Conservation (phyloP, 2,329 filamentous ascomycete genomes). For the Graphilbum fragrans region DNA sequence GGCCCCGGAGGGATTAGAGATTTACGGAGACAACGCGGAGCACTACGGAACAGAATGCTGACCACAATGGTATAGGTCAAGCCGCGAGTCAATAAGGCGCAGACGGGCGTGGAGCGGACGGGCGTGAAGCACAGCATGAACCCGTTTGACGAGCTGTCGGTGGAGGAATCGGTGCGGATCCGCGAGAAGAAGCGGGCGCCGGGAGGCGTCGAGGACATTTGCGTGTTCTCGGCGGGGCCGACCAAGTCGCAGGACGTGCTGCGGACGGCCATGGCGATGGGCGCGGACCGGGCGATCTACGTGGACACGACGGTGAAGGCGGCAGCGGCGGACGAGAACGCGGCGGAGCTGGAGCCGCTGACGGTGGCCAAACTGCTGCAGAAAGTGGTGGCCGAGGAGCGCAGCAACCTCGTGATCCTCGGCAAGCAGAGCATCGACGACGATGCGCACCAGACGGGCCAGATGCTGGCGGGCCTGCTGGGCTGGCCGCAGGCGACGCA, state of each 20-base stretch:
- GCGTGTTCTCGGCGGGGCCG: constrained; percentile 79
- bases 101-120: constrained; percentile 81
- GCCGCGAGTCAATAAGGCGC: constrained; percentile 56
- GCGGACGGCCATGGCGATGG: constrained; percentile 97
- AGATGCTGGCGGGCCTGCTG: constrained; percentile 90
- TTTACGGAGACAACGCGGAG: not conserved
- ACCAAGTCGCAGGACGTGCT: constrained; percentile 79
- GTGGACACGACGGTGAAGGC: constrained; percentile 57
- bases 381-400: constrained; percentile 69
- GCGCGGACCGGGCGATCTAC: constrained; percentile 83
- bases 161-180: constrained; percentile 91
- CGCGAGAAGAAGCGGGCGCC: constrained; percentile 71
- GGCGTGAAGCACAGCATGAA: constrained; percentile 98
- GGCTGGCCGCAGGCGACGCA: constrained; percentile 93
- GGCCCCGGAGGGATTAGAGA: not conserved
- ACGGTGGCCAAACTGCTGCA: constrained; percentile 83
- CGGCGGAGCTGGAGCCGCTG: constrained; percentile 72
- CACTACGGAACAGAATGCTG: not conserved
- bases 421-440: constrained; percentile 99
- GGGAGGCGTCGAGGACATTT: constrained; percentile 77
- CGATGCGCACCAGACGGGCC: constrained; percentile 88
- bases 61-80: constrained; percentile 45
- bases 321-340: constrained; percentile 59
- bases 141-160: constrained; percentile 95
- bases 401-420: constrained; percentile 82